phyloP scores from a whole-genome alignment of 306 rosid genomes.

The Vigna mungo region DNA sequence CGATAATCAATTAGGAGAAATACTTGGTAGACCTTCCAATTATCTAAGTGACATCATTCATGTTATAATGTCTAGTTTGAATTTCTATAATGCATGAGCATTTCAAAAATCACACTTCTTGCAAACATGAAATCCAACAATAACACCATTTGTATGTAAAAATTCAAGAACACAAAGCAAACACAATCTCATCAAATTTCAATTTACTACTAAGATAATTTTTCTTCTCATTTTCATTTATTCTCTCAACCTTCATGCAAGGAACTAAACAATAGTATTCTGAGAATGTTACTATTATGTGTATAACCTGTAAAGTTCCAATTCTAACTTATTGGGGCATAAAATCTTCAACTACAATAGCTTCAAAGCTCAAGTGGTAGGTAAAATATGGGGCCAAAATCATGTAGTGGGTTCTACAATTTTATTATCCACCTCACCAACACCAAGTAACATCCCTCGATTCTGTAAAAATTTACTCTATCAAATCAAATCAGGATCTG shows the following conservation, averaged over 20 bases:
- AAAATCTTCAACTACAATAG: background rate
- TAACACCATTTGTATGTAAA: background rate
- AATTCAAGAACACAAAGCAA: background rate
- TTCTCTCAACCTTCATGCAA: background rate
- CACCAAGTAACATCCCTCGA: background rate
- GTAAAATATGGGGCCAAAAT: background rate
- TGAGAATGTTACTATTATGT: background rate
- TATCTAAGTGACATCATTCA: background rate
- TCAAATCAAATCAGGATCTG: background rate
- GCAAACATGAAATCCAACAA: background rate
- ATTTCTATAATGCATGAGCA: background rate
- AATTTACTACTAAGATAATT: background rate
- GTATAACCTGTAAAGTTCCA: background rate
- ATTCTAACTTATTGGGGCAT: conserved; percentile 4
- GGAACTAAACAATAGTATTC: background rate
- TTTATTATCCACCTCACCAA: background rate
- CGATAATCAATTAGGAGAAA: background rate
- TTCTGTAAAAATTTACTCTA: conserved; percentile 6
- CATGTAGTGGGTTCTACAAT: background rate
- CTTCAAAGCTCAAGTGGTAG: background rate
- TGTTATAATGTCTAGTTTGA: background rate
- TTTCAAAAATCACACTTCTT: background rate
- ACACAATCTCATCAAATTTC: background rate
- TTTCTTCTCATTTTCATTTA: conserved; percentile 1
- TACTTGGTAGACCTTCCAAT: conserved; percentile 29